Evolutionary conservation across 2,329 filamentous ascomycete species (phyloP).

Genomic region (Paracoccidioides lutzii): DNA sequence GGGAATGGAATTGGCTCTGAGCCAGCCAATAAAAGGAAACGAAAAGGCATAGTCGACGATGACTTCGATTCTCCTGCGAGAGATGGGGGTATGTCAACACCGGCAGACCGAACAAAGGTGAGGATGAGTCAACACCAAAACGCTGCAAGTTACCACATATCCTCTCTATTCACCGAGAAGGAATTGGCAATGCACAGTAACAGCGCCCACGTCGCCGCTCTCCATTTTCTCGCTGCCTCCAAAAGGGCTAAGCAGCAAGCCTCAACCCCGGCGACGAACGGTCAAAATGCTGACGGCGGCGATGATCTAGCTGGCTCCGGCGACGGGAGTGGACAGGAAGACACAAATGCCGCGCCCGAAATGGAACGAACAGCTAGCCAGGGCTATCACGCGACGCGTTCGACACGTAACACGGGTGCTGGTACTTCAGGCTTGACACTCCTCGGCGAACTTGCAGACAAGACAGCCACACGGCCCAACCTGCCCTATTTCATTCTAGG

Average conservation of each 20-base stretch:
- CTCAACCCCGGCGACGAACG: constrained; percentile 25
- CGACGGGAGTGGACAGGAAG: constrained; percentile 29
- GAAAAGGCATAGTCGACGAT: constrained; percentile 44
- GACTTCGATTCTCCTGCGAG: constrained; percentile 47
- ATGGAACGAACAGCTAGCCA: constrained; percentile 50
- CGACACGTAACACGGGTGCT: constrained; percentile 39
- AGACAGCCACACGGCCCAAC: constrained; percentile 32
- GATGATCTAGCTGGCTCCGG: constrained; percentile 23
- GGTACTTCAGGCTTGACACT: constrained; percentile 42
- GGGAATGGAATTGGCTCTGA: constrained; percentile 36
- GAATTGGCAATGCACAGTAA: constrained; percentile 51
- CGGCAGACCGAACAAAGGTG: constrained; percentile 41
- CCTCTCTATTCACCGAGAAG: constrained; percentile 55
- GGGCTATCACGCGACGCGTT: constrained; percentile 44
- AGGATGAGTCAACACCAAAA: constrained; percentile 44
- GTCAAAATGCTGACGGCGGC: constrained; percentile 27
- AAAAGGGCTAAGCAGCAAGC: constrained; percentile 31
- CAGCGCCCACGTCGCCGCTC: constrained; percentile 46
- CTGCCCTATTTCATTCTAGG: constrained; percentile 35
- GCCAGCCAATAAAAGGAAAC: constrained; percentile 43
- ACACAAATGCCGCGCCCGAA: constrained; percentile 36
- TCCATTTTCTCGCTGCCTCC: constrained; percentile 46
- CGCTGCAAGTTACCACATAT: constrained; percentile 47
- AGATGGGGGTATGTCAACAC: constrained; percentile 34
- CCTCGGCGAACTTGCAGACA: constrained; percentile 43